Conservation (phyloP, 2,329 filamentous ascomycete genomes). For the Parastagonospora avenae region DNA sequence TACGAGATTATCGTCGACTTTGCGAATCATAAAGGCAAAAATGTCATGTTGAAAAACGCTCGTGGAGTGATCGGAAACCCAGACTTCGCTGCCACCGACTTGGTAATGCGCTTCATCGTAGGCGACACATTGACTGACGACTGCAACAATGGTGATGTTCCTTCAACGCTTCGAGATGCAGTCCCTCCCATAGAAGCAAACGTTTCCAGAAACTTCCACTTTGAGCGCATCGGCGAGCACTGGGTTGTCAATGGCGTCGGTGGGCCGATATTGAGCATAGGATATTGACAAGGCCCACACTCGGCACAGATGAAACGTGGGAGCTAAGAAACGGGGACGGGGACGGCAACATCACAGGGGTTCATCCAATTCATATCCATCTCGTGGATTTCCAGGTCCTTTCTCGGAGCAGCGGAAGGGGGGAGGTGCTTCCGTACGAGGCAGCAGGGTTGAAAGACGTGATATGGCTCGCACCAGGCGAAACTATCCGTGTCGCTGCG, state of each 20-base stretch:
- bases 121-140: conserved; percentile 32
- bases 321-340: conserved; percentile 54
- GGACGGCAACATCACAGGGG: conserved; percentile 43
- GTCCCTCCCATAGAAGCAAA: conserved; percentile 25
- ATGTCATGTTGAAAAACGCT: conserved; percentile 54
- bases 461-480: conserved; percentile 59
- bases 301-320: conserved; percentile 46
- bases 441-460: conserved; percentile 62
- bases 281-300: conserved; percentile 35
- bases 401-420: conserved; percentile 52
- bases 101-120: conserved; percentile 53
- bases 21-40: conserved; percentile 54
- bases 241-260: conserved; percentile 45
- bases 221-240: conserved; percentile 30
- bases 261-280: conserved; percentile 42
- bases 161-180: conserved; percentile 31
- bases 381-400: conserved; percentile 64
- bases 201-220: conserved; percentile 34
- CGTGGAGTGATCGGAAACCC: conserved; percentile 51
- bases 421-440: conserved; percentile 58
- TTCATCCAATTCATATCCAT: conserved; percentile 63
- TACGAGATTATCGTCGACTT: conserved; percentile 66
- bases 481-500: conserved; percentile 42
- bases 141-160: conserved; percentile 34
- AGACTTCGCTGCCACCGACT: conserved; percentile 56